Evolutionary conservation across 345 rosid genomes (phyloP).

Genomic region (Bruguiera parviflora): DNA sequence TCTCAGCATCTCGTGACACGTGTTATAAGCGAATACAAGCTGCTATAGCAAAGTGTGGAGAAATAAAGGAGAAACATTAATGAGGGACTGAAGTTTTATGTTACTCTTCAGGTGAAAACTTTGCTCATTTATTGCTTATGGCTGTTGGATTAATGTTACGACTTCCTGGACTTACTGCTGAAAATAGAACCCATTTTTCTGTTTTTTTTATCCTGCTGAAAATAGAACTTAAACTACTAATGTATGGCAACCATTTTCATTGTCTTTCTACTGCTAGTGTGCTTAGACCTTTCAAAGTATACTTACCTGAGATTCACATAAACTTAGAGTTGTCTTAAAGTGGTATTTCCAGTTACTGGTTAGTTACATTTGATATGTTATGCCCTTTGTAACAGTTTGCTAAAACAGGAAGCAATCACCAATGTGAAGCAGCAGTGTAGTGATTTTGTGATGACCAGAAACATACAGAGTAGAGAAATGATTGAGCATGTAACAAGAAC

Average conservation of each 20-base stretch:
- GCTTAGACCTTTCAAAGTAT: too few species aligned
- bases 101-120: conserved; percentile 79
- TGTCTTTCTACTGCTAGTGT: too few species aligned
- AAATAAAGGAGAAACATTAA: conserved; percentile 93
- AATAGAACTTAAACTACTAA: neutral
- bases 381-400: too few species aligned
- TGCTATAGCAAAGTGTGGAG: conserved; percentile 78
- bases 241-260: too few species aligned
- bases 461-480: conserved; percentile 96
- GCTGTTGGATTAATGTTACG: neutral
- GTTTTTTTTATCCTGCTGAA: neutral
- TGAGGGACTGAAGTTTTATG: conserved; percentile 94
- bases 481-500: conserved; percentile 89
- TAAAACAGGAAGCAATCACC: conserved; percentile 81
- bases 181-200: neutral
- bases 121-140: conserved; percentile 1
- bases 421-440: conserved; percentile 94
- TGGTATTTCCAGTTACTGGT: too few species aligned
- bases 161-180: neutral
- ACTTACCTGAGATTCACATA: too few species aligned
- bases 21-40: conserved; percentile 91
- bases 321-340: too few species aligned
- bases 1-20: conserved; percentile 79
- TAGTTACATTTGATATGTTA: too few species aligned
- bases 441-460: conserved; percentile 96